Conservation (phyloP, 2,329 filamentous ascomycete species). For the Sporothrix inflata region DNA sequence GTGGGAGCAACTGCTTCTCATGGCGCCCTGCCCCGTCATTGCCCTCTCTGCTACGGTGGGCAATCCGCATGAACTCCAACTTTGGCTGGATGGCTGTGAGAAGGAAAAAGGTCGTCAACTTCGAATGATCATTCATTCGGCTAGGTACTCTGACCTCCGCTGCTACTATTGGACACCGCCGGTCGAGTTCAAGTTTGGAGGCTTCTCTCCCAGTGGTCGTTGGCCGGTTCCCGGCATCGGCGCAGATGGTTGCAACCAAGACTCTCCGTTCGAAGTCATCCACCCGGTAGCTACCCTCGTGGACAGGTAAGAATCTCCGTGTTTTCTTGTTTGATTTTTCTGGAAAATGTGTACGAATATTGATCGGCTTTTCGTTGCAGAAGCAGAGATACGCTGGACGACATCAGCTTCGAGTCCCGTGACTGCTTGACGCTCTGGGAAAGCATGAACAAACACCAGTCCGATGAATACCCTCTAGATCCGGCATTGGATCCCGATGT, state of each 20-base stretch:
- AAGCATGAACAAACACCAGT: constrained; percentile 64
- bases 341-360: too few relatives aligned
- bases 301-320: constrained; percentile 35
- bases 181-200: constrained; percentile 52
- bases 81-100: constrained; percentile 69
- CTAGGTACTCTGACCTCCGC: constrained; percentile 76
- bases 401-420: constrained; percentile 69
- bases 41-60: constrained; percentile 80
- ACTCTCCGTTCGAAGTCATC: constrained; percentile 24
- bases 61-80: constrained; percentile 70
- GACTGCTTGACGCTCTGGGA: constrained; percentile 71
- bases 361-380: too few relatives aligned
- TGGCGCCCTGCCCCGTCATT: constrained; percentile 76
- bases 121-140: constrained; percentile 68
- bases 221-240: constrained; percentile 52
- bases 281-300: constrained; percentile 32
- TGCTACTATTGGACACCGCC: constrained; percentile 69
- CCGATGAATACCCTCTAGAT: constrained; percentile 53
- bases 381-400: constrained; percentile 65
- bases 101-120: constrained; percentile 64
- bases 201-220: constrained; percentile 49
- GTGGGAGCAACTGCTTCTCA: constrained; percentile 76
- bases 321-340: too few relatives aligned
- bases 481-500: constrained; percentile 52
- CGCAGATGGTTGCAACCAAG: constrained; percentile 41